Conservation (phyloP, 2,329 filamentous ascomycete genomes). For the Fonsecaea nubica region DNA sequence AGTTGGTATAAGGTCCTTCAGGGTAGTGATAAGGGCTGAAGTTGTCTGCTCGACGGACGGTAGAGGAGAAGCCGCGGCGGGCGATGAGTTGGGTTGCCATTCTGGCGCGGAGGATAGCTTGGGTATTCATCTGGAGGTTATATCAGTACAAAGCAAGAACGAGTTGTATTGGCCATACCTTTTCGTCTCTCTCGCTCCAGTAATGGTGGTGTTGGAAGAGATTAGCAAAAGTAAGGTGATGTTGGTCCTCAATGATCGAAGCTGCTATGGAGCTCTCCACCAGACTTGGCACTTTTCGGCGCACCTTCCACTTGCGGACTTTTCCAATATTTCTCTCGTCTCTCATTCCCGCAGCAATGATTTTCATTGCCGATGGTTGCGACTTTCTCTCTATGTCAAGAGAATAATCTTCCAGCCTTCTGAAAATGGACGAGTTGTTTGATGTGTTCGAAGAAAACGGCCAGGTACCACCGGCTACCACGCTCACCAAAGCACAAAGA, state of each 20-base stretch:
- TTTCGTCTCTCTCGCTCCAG: slow-evolving; percentile 11
- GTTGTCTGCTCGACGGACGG: slow-evolving; percentile 68
- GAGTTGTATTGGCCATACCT: neutral
- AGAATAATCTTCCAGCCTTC: slow-evolving; percentile 7
- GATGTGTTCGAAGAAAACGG: slow-evolving; percentile 78
- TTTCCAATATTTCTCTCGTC: neutral
- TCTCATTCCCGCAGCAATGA: slow-evolving; percentile 1
- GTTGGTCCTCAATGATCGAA: slow-evolving; percentile 6
- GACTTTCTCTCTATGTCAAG: slow-evolving; percentile 9
- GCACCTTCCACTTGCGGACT: slow-evolving; percentile 11
- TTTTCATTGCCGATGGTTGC: slow-evolving; percentile 14
- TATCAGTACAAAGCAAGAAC: neutral
- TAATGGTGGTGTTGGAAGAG: slow-evolving; percentile 1
- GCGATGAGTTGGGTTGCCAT: slow-evolving; percentile 71
- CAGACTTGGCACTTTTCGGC: neutral
- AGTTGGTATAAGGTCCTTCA: slow-evolving; percentile 90
- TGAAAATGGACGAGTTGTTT: slow-evolving; percentile 77
- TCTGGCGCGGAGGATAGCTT: slow-evolving; percentile 67
- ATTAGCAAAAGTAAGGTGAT: slow-evolving; percentile 14
- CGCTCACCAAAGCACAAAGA: slow-evolving; percentile 57
- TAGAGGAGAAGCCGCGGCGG: slow-evolving; percentile 94
- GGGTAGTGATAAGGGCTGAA: slow-evolving; percentile 95
- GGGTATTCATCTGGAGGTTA: slow-evolving; percentile 76
- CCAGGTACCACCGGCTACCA: slow-evolving; percentile 47
- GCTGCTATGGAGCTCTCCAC: slow-evolving; percentile 2